Evolutionary conservation across 371 early-diverging fungal species (phyloP).

Genomic region (Zychaea mexicana): DNA sequence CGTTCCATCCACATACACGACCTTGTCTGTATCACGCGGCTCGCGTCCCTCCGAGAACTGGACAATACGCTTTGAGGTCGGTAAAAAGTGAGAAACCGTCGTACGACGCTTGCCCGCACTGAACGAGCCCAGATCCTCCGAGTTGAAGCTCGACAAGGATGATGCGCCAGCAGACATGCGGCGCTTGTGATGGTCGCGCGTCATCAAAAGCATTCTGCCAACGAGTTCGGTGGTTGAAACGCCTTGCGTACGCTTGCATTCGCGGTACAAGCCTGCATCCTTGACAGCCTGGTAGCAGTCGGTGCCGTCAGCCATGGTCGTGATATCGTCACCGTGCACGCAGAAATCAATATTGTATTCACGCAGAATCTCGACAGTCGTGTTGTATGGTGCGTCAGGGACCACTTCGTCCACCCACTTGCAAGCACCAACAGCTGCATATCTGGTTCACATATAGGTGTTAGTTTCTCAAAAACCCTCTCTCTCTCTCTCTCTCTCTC

Average conservation of each 20-base stretch:
- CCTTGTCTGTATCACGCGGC: conserved; percentile 63
- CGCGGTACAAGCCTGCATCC: conserved; percentile 91
- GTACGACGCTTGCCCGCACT: conserved; percentile 46
- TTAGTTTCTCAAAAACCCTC: background rate
- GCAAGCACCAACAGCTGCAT: conserved; percentile 93
- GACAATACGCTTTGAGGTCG: conserved; percentile 83
- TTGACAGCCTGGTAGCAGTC: conserved; percentile 96
- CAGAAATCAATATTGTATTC: conserved; percentile 88
- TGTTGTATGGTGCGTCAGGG: conserved; percentile 91
- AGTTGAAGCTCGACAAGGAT: conserved; percentile 63
- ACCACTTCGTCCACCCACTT: conserved; percentile 97
- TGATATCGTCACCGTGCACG: conserved; percentile 96
- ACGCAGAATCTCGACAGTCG: conserved; percentile 81
- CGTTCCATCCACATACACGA: conserved; percentile 95
- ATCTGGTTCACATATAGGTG: conserved; percentile 46
- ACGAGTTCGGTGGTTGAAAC: conserved; percentile 96
- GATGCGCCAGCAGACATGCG: conserved; percentile 43
- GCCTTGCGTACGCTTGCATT: conserved; percentile 93
- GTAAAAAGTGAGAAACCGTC: conserved; percentile 82
- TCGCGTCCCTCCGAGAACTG: conserved; percentile 87
- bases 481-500: background rate
- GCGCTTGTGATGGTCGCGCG: conserved; percentile 83
- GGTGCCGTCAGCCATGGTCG: conserved; percentile 91
- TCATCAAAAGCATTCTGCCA: conserved; percentile 93
- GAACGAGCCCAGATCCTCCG: conserved; percentile 65